phyloP scores from a whole-genome alignment of 176 grass and related monocot genomes.

The Carex parvula region DNA sequence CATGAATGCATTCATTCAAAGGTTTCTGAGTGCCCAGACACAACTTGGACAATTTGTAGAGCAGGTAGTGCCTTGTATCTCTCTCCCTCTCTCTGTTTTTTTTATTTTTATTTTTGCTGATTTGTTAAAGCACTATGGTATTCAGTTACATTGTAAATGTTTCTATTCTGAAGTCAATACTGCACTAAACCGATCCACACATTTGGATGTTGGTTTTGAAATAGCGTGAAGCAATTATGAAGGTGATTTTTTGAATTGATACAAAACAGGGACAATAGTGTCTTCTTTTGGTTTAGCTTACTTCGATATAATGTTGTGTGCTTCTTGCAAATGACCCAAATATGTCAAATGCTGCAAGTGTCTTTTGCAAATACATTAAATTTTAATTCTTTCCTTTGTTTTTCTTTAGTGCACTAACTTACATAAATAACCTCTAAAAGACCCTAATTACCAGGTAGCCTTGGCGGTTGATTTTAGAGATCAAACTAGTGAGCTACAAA shows the following conservation, averaged over 20 bases:
- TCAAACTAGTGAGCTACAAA: constrained; percentile 47
- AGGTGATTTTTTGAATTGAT: background rate
- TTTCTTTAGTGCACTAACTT: background rate
- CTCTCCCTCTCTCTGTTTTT: no score
- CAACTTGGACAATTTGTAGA: constrained; percentile 52
- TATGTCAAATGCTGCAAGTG: background rate
- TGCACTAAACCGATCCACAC: background rate
- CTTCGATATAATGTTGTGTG: background rate
- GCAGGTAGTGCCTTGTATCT: constrained; percentile 33
- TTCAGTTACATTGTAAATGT: background rate
- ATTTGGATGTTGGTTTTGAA: background rate
- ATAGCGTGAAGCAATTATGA: background rate
- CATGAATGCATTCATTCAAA: constrained; percentile 59
- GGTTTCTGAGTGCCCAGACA: constrained; percentile 49
- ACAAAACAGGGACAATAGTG: background rate
- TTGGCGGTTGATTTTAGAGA: constrained; percentile 46
- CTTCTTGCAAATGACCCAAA: background rate
- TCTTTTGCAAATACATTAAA: background rate
- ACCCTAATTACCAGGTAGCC: constrained; percentile 33
- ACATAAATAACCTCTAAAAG: constrained; percentile 8
- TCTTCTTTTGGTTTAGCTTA: background rate
- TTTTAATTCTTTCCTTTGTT: background rate
- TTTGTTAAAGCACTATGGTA: background rate
- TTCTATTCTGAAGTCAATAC: background rate
- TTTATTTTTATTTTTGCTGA: background rate